These are phyloP conservation scores for Cystobasidiaceae sp. DNA, from an alignment of 1,284 basidiomycete species.

Conservation along the genomic window DNA sequence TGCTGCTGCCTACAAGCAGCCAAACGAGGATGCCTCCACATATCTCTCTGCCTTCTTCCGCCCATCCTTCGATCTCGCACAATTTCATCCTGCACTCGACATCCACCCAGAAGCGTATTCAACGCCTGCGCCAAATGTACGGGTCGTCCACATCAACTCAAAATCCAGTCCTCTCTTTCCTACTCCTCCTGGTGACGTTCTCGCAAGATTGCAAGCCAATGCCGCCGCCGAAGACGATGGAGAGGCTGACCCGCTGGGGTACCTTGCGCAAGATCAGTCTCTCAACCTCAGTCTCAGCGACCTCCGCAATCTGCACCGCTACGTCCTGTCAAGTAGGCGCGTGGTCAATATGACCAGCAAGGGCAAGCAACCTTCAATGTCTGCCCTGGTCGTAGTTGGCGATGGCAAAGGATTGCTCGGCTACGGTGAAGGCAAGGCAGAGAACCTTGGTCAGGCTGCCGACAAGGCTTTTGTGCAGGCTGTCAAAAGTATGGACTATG, in stretches of 20 bases:
- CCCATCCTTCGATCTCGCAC: slow-evolving; percentile 21
- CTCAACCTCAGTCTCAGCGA: not conserved
- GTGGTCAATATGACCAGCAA: slow-evolving; percentile 80
- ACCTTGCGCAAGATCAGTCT: slow-evolving; percentile 12
- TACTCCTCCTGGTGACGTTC: not conserved
- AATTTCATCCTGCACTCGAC: slow-evolving; percentile 22
- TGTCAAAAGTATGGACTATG: slow-evolving; percentile 78
- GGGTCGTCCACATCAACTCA: slow-evolving; percentile 21
- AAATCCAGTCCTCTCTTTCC: slow-evolving; percentile 9
- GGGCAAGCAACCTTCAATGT: slow-evolving; percentile 67
- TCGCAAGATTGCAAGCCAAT: slow-evolving; percentile 3
- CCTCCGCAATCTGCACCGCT: slow-evolving; percentile 35
- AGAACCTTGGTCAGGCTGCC: slow-evolving; percentile 56
- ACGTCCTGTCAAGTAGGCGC: slow-evolving; percentile 45
- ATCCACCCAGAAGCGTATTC: slow-evolving; percentile 25
- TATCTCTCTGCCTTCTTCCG: slow-evolving; percentile 20
- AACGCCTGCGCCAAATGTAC: not conserved
- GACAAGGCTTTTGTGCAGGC: slow-evolving; percentile 67
- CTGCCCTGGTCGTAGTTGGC: slow-evolving; percentile 71
- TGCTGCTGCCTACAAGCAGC: slow-evolving; percentile 9
- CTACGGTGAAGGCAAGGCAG: slow-evolving; percentile 79
- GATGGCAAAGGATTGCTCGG: slow-evolving; percentile 81
- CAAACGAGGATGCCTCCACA: slow-evolving; percentile 9
- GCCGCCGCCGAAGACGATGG: slow-evolving; percentile 1
- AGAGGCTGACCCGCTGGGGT: slow-evolving; percentile 6